phyloP scores from a whole-genome alignment of 192 early-diverging fungal genomes.

The Coemansia sp. region DNA sequence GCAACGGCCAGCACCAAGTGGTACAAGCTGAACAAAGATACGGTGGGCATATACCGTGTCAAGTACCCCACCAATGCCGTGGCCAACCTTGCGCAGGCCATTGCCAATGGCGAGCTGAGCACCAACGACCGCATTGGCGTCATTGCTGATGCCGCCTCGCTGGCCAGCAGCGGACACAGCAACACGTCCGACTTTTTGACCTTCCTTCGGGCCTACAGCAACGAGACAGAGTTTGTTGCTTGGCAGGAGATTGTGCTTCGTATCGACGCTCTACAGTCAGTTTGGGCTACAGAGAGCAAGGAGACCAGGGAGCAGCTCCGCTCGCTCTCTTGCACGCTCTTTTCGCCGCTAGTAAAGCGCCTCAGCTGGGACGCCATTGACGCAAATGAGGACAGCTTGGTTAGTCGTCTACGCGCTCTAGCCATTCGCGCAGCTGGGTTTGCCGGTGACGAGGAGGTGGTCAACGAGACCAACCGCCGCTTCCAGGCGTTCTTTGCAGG shows the following conservation, averaged over 20 bases:
- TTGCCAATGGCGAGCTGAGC: constrained; percentile 57
- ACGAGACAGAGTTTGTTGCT: constrained; percentile 80
- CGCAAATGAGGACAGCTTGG: constrained; percentile 69
- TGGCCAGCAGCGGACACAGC: constrained; percentile 78
- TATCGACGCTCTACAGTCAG: constrained; percentile 57
- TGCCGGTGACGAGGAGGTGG: constrained; percentile 60
- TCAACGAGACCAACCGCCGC: constrained; percentile 65
- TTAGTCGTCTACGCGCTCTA: constrained; percentile 71
- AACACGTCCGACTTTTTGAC: constrained; percentile 74
- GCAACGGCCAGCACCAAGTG: constrained; percentile 55
- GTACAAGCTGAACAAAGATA: constrained; percentile 84
- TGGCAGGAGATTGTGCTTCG: constrained; percentile 64
- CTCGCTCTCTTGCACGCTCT: constrained; percentile 66
- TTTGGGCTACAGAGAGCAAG: constrained; percentile 66
- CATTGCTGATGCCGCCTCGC: constrained; percentile 76
- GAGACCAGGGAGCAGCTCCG: constrained; percentile 62
- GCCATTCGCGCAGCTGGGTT: constrained; percentile 68
- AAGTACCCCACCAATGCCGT: constrained; percentile 64
- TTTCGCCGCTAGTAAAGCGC: constrained; percentile 65
- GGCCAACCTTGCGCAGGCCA: constrained; percentile 55
- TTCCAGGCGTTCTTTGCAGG: constrained; percentile 63
- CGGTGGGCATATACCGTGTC: constrained; percentile 84
- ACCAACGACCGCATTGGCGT: constrained; percentile 80
- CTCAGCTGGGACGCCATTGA: constrained; percentile 75
- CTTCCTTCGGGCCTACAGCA: constrained; percentile 66